Percentiles rank a stretch among this genome's conserved stretches.
Evolutionary conservation across 768 basidiomycete genomes (phyloP).

Genomic region (Auriscalpium vulgare): DNA sequence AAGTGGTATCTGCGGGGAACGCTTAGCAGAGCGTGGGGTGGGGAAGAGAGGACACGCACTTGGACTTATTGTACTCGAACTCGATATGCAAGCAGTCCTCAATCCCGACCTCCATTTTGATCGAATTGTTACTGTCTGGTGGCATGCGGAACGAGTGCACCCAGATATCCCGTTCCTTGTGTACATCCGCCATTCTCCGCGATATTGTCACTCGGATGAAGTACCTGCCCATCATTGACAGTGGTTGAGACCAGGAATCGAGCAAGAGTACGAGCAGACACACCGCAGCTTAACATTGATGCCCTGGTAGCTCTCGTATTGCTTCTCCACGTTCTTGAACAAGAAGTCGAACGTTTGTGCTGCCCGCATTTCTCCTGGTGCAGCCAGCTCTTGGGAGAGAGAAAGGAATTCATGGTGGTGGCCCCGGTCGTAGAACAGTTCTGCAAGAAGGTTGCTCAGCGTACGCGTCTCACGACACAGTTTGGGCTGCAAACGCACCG

Average conservation of each 20-base stretch:
- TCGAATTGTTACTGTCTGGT: conserved; percentile 94
- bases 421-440: conserved; percentile 94
- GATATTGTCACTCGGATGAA: conserved; percentile 88
- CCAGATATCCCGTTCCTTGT: conserved; percentile 93
- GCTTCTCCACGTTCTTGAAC: conserved; percentile 99
- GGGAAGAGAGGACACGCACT: conserved; percentile 45
- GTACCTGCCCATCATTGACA: conserved; percentile 49
- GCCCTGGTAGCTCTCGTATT: conserved; percentile 95
- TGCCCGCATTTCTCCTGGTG: conserved; percentile 94
- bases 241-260: neutral
- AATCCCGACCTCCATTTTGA: conserved; percentile 99
- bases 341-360: conserved; percentile 95
- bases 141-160: conserved; percentile 99
- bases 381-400: conserved; percentile 88
- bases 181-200: conserved; percentile 85
- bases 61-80: conserved; percentile 99
- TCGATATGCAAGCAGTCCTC: conserved; percentile 99
- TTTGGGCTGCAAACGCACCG: conserved; percentile 40
- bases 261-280: conserved; percentile 17
- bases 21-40: neutral
- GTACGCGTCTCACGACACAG: neutral
- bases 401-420: conserved; percentile 98
- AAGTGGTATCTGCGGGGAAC: conserved; percentile 73
- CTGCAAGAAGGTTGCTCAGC: conserved; percentile 25
- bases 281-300: conserved; percentile 97